Percentiles rank a stretch among this genome's conserved stretches.
Conservation (phyloP, 257 asterid species). For the Solanum okadae region DNA sequence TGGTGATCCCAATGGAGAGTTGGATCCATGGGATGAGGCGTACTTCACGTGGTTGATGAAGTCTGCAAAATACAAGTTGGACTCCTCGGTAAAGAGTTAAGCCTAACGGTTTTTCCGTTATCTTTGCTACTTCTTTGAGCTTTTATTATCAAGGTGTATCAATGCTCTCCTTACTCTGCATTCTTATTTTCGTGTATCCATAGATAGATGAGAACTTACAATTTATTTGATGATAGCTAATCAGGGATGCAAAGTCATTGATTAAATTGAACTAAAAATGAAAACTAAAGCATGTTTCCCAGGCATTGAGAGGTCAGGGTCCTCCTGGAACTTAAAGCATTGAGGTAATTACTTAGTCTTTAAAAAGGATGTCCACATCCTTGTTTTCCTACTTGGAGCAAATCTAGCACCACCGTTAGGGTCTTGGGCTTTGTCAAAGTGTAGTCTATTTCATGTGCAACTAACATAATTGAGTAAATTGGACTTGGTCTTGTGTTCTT, state of each 20-base stretch:
- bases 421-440: not conserved
- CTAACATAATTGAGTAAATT: not conserved
- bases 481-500: not conserved
- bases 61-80: constrained; percentile 53
- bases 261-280: not conserved
- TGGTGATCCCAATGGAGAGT: constrained; percentile 36
- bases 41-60: constrained; percentile 79
- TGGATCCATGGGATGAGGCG: constrained; percentile 98
- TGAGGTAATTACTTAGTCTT: not conserved
- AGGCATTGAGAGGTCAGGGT: not conserved
- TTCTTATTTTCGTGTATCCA: not conserved
- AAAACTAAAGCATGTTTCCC: not conserved
- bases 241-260: not conserved
- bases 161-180: not conserved
- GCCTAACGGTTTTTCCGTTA: not conserved
- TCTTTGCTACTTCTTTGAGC: not conserved
- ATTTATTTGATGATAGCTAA: not conserved
- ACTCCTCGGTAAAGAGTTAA: constrained; percentile 48
- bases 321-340: not conserved
- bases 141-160: not conserved
- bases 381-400: not conserved
- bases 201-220: not conserved
- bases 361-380: not conserved
- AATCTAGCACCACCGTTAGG: not conserved
- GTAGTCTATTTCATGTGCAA: not conserved